Base-by-base conservation (phyloP, 2,329 filamentous ascomycete species). In the Aspergillus tanneri region DNA sequence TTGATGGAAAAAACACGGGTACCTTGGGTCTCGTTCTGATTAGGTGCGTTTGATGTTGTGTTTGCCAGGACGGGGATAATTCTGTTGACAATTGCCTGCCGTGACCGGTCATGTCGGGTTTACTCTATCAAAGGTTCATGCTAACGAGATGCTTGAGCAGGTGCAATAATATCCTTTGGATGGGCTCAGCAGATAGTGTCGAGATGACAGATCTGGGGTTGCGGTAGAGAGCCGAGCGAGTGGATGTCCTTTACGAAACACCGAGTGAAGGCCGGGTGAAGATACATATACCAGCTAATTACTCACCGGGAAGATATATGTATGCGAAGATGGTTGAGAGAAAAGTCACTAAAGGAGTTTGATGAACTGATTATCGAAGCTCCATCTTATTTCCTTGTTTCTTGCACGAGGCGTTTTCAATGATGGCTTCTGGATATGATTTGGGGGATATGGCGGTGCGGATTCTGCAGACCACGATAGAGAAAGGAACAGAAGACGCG, bases 81-180 rank as follows among this genome's bases (percentile, higher is more conserved):
- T n/a, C n/a, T n/a, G n/a, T n/a, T n/a, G n/a, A n/a, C n/a, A n/a
- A n/a, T n/a, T n/a, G n/a, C n/a, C n/a, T n/a, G n/a, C n/a, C n/a
- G n/a, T n/a, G n/a, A n/a, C n/a, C n/a, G n/a, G n/a, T n/a, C n/a
- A n/a, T n/a, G n/a, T n/a, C n/a, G n/a, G n/a, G n/a, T n/a, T n/a
- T n/a, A n/a, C n/a, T n/a, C n/a, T n/a, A n/a, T n/a, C n/a, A n/a
- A n/a, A n/a, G n/a, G 21, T 24, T 23, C 1, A 10, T 27, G 19
- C 4, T 10, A 35, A 21, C 16, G n/a, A n/a, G 19, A 30, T 46
- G n/a, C 23, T 22, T 54, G 8, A 34, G 22, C 43, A 90, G 88
- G 67, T 95, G 90, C 75, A 97, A 97, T 75, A 97, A 97, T 67
- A 92, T 97, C n/a, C 79, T 97, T 38, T 97, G 90, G 87, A 92